Evolutionary conservation across 345 rosid species (phyloP), one percentile per base, ranked within the genome.

Genomic region (Sonneratia caseolaris): DNA sequence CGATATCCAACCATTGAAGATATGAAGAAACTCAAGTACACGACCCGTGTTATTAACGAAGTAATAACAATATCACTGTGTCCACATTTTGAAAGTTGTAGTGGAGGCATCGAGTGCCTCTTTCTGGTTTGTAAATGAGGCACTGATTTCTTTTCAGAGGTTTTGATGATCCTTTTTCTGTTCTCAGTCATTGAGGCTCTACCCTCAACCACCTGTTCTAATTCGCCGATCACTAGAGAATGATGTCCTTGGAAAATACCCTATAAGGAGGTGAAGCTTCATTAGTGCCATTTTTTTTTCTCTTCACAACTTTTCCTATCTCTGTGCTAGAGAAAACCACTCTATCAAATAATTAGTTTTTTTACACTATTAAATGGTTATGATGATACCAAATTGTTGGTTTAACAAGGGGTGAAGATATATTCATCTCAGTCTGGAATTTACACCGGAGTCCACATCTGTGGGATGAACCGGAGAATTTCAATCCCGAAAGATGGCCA

Each of bases 401-500:
- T 22, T 38, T 72, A 68, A 59, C 77, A 94, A 27, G 98, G 77
- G 91, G 87, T 70, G 97, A 94, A 81, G 98, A 94, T 75, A 81
- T 91, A 65, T 94, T 94, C 74, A 94, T 94, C 64, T 94, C 98
- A 19, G 75, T 94, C 59, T 94, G 98, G 98, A 94, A 91, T 81
- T 80, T 94, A 27, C 98, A 94, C 79, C 90, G 78, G 59, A 91
- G 97, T 83, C 97, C 96, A 68, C 83, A 80, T 68, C 86, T 77
- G 51, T 94, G 98, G 98, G 85, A 82, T 47, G 88, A 84, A 27
- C 82, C 95, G 0, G 91, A 88, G 32, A 89, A 88, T 77, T 94
- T 94, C 78, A 88, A 84, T 80, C 98, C 98, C 0, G 98, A 94
- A 81, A 90, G 98, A 81, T 93, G 98, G 98, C 94, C 98, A 57